Evolutionary conservation across 129 eudicot genomes (phyloP), one percentile per base, ranked within the genome.

Genomic region (Pittosporum tobira): DNA sequence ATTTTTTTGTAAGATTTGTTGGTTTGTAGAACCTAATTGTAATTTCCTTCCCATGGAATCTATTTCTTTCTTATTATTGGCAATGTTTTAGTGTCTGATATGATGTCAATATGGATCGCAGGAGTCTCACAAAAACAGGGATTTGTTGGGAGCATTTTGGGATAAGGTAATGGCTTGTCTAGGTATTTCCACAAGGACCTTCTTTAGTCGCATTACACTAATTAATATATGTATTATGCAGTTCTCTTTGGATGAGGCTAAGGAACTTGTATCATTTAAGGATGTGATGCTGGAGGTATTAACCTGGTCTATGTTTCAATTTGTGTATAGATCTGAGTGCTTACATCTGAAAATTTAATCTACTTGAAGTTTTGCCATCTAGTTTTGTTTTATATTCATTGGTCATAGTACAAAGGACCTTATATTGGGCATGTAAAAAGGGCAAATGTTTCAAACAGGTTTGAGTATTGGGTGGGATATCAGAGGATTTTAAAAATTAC

Each of bases 211-310:
- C 61, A 24, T 18, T 36, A 34, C 37, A 66, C 61, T 82, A 16
- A 75, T 40, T 22, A 44, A 12, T 44, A 13, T 25, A 22, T 60
- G 22, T 59, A 52, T 59, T 42, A 65, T 62, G 65, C 94, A 91
- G 99, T 83, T 81, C n/a, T 64, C 87, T 23, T 20, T 63, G 70
- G 91, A 83, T 63, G 85, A 91, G 66, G 81, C 84, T 12, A 77
- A 73, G 71, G 81, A 83, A 60, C 59, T 79, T 49, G 68, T 84
- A 57, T 87, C 96, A 63, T 79, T 86, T 40, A 56, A 77, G 47
- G 94, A 87, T 68, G 85, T 91, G 28, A 63, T 44, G 50, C 78
- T 91, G 37, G 88, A 87, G 99, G 99, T 87, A 74, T 50, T 56
- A 26, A 26, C 38, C 52, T 40, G 38, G 26, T 36, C 52, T 19